Percentiles rank a stretch among this genome's conserved stretches.
phyloP scores from a whole-genome alignment of 2,329 filamentous ascomycete genomes.

The Diplocarpon mali region DNA sequence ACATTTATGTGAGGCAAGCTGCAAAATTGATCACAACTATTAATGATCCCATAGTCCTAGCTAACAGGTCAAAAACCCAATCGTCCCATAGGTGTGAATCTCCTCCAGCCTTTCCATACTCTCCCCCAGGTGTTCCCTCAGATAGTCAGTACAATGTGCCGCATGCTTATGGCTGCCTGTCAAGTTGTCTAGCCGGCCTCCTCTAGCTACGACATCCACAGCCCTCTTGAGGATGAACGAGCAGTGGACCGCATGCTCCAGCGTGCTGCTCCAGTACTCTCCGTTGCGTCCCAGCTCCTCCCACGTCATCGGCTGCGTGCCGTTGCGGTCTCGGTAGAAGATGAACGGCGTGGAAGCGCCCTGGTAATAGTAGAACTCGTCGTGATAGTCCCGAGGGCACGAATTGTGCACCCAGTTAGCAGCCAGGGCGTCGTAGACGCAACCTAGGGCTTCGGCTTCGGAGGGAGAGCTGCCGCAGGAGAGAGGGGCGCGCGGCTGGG shows the following conservation, averaged over 20 bases:
- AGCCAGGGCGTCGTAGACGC: neutral
- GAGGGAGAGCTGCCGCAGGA: neutral
- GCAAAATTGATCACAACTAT: no score
- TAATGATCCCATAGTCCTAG: no score
- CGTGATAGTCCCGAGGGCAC: neutral
- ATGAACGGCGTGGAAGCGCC: neutral
- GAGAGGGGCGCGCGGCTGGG: neutral
- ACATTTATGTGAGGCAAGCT: no score
- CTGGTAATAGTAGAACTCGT: neutral
- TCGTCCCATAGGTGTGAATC: neutral
- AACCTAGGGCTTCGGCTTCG: neutral
- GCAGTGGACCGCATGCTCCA: neutral
- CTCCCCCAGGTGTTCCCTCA: neutral
- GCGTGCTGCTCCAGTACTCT: neutral
- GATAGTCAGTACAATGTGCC: neutral
- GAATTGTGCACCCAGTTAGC: neutral
- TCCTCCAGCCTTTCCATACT: neutral
- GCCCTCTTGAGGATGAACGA: neutral
- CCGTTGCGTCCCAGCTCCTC: neutral
- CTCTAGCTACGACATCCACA: neutral
- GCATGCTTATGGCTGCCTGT: neutral
- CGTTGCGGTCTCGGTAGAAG: neutral
- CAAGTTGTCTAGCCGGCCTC: neutral
- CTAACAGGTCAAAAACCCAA: neutral
- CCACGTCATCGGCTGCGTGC: neutral